A percentile compares a stretch with the other conserved stretches of the same genome.
Conservation (phyloP, 2,329 filamentous ascomycete genomes). For the Lachnellula arida region DNA sequence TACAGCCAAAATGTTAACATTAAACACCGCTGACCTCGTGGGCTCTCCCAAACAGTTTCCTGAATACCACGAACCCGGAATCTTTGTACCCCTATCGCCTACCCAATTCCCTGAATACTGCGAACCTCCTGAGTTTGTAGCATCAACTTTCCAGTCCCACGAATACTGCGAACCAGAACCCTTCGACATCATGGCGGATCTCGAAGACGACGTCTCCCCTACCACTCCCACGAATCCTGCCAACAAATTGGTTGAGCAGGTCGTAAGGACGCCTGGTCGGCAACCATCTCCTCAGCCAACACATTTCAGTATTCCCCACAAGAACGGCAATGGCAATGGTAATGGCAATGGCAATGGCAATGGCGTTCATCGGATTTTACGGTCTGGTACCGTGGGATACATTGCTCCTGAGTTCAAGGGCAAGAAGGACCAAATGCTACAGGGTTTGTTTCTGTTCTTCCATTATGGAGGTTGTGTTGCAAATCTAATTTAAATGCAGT, state of each 20-base stretch:
- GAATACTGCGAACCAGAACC: constrained; percentile 5
- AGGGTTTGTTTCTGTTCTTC: constrained; percentile 22
- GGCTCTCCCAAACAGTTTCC: constrained; percentile 17
- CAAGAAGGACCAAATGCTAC: constrained; percentile 67
- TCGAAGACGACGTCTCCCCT: constrained; percentile 2
- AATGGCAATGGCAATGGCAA: constrained; percentile 42
- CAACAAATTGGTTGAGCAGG: constrained; percentile 24
- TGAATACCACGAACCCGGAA: constrained; percentile 16
- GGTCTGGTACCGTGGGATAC: constrained; percentile 89
- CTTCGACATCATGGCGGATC: constrained; percentile 20
- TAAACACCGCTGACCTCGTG: constrained; percentile 24
- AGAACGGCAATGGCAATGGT: constrained; percentile 48
- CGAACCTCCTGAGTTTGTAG: constrained; percentile 1
- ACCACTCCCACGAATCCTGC: neutral
- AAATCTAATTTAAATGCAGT: constrained; percentile 12
- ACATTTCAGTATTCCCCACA: constrained; percentile 68
- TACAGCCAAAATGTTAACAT: constrained; percentile 16
- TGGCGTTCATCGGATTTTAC: constrained; percentile 64
- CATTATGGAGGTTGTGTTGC: neutral
- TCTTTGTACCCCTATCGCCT: constrained; percentile 1
- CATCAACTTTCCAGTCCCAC: constrained; percentile 8
- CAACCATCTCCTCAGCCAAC: constrained; percentile 80
- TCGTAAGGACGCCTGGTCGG: constrained; percentile 27
- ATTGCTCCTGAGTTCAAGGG: constrained; percentile 91
- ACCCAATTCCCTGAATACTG: constrained; percentile 12